phyloP scores from a whole-genome alignment of 2,329 filamentous ascomycete genomes.

The Aspergillus sp. region DNA sequence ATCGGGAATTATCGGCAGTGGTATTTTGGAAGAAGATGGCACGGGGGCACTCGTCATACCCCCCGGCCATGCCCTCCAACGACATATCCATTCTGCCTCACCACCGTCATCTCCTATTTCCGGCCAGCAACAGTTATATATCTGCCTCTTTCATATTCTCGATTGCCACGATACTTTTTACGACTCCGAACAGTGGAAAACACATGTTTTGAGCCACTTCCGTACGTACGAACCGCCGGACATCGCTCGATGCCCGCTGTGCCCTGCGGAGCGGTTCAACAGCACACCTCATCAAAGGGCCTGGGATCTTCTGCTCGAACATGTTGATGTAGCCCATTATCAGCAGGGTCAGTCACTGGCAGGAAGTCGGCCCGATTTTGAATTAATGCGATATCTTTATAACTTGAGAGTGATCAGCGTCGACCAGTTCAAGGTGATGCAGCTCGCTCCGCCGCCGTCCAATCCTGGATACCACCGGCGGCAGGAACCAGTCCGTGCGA shows the following conservation, averaged over 20 bases:
- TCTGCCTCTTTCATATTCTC: conserved; percentile 47
- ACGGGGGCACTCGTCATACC: conserved; percentile 31
- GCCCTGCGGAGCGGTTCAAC: conserved; percentile 27
- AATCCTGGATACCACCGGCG: conserved; percentile 39
- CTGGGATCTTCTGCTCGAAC: conserved; percentile 45
- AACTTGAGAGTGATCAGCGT: conserved; percentile 42
- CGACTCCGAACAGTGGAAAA: conserved; percentile 41
- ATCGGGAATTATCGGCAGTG: conserved; percentile 21
- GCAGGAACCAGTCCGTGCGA: conserved; percentile 36
- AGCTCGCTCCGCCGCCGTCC: conserved; percentile 38
- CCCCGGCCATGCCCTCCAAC: conserved; percentile 11
- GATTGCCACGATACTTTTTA: conserved; percentile 43
- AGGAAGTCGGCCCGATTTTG: conserved; percentile 42
- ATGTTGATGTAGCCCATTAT: conserved; percentile 43
- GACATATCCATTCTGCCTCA: conserved; percentile 2
- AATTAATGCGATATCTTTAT: conserved; percentile 48
- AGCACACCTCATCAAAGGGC: conserved; percentile 28
- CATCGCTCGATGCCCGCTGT: conserved; percentile 46
- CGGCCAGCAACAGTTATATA: conserved; percentile 22
- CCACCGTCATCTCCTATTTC: conserved; percentile 6
- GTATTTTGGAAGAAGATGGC: conserved; percentile 29
- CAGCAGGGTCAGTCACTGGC: conserved; percentile 42
- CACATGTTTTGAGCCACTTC: conserved; percentile 48
- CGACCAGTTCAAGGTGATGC: conserved; percentile 45
- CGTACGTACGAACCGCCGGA: conserved; percentile 40